Evolutionary conservation across 768 basidiomycete species (phyloP).

Genomic region (Collybiopsis confluens): DNA sequence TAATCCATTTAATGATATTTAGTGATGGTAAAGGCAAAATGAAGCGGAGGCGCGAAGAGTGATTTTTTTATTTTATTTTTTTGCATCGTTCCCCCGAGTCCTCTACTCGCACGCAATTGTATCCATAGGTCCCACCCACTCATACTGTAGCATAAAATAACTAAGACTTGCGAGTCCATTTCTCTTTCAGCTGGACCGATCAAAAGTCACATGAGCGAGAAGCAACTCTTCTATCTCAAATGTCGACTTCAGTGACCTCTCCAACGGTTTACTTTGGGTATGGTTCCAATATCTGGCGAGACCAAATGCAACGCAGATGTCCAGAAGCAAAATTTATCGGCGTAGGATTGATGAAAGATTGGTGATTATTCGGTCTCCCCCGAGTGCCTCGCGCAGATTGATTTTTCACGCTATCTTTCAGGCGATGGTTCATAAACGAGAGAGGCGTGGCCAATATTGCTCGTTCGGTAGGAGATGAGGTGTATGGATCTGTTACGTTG

Average conservation of each 20-base stretch:
- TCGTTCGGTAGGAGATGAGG: constrained; percentile 33
- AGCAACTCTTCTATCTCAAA: too few species aligned
- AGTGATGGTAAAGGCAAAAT: constrained; percentile 48
- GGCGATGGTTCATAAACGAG: constrained; percentile 45
- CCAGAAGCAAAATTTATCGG: constrained; percentile 39
- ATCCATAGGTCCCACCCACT: too few species aligned
- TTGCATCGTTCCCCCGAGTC: too few species aligned
- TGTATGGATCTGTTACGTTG: constrained; percentile 29
- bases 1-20: constrained; percentile 3
- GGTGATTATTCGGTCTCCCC: constrained; percentile 19
- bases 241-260: not conserved
- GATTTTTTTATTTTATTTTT: too few species aligned
- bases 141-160: too few species aligned
- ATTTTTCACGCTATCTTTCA: constrained; percentile 15
- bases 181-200: too few species aligned
- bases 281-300: constrained; percentile 47
- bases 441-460: constrained; percentile 43
- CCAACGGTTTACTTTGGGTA: constrained; percentile 39
- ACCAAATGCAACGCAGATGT: constrained; percentile 46
- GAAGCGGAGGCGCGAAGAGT: constrained; percentile 41
- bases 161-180: too few species aligned
- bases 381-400: not conserved
- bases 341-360: constrained; percentile 33
- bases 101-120: too few species aligned
- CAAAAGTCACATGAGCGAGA: too few species aligned